Conservation (phyloP, 2,329 filamentous ascomycete species). For the Magnaporthales sp. region DNA sequence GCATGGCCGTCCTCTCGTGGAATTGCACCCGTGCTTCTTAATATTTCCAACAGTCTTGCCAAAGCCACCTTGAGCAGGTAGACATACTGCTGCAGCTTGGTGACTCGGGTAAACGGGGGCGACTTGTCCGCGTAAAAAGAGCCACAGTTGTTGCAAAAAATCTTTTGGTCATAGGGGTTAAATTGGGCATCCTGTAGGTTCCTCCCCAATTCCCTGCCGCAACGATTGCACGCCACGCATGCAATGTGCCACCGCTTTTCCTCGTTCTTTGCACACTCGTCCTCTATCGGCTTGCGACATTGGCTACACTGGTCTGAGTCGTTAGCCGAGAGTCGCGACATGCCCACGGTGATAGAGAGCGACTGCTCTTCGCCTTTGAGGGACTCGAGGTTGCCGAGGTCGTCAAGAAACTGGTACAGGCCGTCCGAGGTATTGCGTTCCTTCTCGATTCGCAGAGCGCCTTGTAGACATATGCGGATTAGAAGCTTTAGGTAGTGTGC, state of each 20-base stretch:
- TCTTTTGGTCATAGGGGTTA: conserved; percentile 56
- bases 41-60: conserved; percentile 77
- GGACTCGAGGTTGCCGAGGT: conserved; percentile 74
- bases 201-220: conserved; percentile 56
- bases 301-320: conserved; percentile 76
- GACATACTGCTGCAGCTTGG: conserved; percentile 87
- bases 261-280: conserved; percentile 73
- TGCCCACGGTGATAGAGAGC: conserved; percentile 56
- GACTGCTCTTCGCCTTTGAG: conserved; percentile 57
- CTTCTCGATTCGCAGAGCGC: conserved; percentile 81
- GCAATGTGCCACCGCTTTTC: conserved; percentile 76
- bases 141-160: conserved; percentile 65
- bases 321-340: conserved; percentile 59
- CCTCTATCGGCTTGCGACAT: conserved; percentile 85
- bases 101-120: conserved; percentile 58
- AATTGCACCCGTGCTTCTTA: conserved; percentile 74
- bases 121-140: conserved; percentile 42
- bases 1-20: conserved; percentile 27
- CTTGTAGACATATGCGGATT: conserved; percentile 93
- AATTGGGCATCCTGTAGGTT: conserved; percentile 62
- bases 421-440: conserved; percentile 68
- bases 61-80: conserved; percentile 88
- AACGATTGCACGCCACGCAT: conserved; percentile 70
- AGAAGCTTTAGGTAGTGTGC: conserved; percentile 96
- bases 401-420: conserved; percentile 73